Percentiles rank a stretch among this genome's conserved stretches.
Conservation (phyloP, 495 filamentous ascomycete genomes). For the Aspergillus affinis region DNA sequence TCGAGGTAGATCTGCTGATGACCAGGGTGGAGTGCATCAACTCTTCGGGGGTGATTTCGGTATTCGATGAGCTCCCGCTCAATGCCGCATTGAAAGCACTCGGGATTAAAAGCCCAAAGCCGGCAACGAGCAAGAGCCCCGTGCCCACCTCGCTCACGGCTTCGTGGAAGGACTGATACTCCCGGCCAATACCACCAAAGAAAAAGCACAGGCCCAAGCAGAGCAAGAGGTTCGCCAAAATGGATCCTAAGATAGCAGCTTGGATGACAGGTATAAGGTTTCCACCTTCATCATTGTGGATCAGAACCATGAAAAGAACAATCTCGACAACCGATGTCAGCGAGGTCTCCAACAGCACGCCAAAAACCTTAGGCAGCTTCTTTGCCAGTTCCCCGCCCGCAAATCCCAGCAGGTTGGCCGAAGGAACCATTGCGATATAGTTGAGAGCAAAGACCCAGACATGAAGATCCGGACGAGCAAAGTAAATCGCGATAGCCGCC, state of each 20-base stretch:
- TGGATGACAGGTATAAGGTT: constrained; percentile 70
- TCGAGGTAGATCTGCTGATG: constrained; percentile 73
- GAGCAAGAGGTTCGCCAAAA: constrained; percentile 73
- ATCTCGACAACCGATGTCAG: constrained; percentile 79
- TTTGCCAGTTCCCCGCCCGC: constrained; percentile 76
- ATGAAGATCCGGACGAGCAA: constrained; percentile 58
- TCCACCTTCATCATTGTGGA: constrained; percentile 38
- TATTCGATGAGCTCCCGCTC: constrained; percentile 33
- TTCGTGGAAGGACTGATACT: constrained; percentile 69
- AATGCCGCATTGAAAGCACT: constrained; percentile 72
- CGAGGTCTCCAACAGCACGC: constrained; percentile 74
- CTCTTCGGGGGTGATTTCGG: constrained; percentile 29
- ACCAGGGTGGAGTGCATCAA: constrained; percentile 53
- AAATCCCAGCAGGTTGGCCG: constrained; percentile 85
- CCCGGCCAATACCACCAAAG: constrained; percentile 64
- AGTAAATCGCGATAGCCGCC: constrained; percentile 64
- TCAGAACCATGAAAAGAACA: constrained; percentile 75
- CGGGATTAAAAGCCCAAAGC: constrained; percentile 79
- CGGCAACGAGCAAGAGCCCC: constrained; percentile 77
- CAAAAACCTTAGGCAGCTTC: constrained; percentile 75
- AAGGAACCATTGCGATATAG: constrained; percentile 83
- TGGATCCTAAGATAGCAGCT: constrained; percentile 78
- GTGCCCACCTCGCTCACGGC: constrained; percentile 79
- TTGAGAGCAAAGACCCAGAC: constrained; percentile 68
- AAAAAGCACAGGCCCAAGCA: constrained; percentile 80